Conservation (phyloP, 257 asterid genomes). For the Solanum peruvianum region DNA sequence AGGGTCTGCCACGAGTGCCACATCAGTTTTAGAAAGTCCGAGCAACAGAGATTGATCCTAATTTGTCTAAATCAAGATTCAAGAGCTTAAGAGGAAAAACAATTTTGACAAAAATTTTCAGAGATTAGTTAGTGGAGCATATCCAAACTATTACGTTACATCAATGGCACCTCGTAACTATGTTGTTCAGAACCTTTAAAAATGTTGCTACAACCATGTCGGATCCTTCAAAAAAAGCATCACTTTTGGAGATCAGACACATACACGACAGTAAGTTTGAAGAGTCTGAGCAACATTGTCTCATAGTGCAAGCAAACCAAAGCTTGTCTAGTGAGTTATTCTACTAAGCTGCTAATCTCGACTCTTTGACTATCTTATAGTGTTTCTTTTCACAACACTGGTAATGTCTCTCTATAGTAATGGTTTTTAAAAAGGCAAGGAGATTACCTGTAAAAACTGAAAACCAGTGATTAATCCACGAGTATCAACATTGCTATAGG, state of each 20-base stretch:
- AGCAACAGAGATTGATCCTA: neutral
- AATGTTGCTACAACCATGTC: neutral
- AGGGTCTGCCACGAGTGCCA: neutral
- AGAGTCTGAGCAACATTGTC: neutral
- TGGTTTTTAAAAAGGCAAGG: neutral
- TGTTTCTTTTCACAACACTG: neutral
- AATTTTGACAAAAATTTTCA: neutral
- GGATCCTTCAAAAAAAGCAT: neutral
- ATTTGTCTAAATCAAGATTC: neutral
- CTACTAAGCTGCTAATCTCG: neutral
- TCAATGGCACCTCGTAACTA: neutral
- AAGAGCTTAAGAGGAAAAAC: neutral
- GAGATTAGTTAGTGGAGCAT: neutral
- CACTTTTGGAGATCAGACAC: neutral
- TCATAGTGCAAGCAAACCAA: neutral
- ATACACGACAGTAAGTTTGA: neutral
- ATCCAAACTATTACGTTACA: neutral
- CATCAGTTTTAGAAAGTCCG: neutral
- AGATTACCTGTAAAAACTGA: conserved; percentile 68
- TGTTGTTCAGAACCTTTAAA: neutral
- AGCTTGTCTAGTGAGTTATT: neutral
- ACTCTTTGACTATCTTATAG: neutral
- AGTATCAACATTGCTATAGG: conserved; percentile 54
- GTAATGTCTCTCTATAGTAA: neutral
- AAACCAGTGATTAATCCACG: conserved; percentile 67